These are phyloP conservation scores for Populus tremula DNA, from an alignment of 345 rosid genomes.

Conservation along the genomic window DNA sequence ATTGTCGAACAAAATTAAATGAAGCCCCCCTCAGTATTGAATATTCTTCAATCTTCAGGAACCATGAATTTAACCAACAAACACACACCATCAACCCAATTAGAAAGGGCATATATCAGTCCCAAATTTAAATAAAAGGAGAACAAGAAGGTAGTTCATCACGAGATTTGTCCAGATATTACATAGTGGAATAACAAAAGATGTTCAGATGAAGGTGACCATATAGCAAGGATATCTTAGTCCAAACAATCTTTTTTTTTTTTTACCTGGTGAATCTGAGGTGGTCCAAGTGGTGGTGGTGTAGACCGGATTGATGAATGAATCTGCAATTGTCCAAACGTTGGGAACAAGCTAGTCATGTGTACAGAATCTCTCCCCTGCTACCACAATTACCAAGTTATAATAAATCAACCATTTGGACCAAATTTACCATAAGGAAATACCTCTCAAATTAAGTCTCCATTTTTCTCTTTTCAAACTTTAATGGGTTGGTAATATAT, in stretches of 20 bases:
- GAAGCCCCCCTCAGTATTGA: not conserved
- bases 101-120: not conserved
- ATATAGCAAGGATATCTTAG: constrained; percentile 12
- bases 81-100: not conserved
- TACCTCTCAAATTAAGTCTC: not conserved
- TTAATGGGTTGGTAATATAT: not conserved
- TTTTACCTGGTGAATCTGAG: constrained; percentile 46
- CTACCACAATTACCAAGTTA: constrained; percentile 8
- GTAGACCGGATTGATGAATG: constrained; percentile 41
- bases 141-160: not conserved
- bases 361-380: constrained; percentile 65
- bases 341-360: constrained; percentile 57
- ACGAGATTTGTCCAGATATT: not conserved
- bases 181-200: not conserved
- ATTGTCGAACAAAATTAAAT: not conserved
- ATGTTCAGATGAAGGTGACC: not conserved
- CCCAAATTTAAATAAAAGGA: not conserved
- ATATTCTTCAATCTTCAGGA: not conserved
- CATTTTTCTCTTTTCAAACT: not conserved
- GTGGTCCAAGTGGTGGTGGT: constrained; percentile 36
- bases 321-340: constrained; percentile 56
- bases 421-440: constrained; percentile 15
- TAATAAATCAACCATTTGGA: constrained; percentile 11
- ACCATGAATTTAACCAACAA: not conserved
- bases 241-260: not conserved